These are phyloP conservation scores for Phialocephala subalpina DNA, from an alignment of 2,329 filamentous ascomycete species.

Conservation along the genomic window DNA sequence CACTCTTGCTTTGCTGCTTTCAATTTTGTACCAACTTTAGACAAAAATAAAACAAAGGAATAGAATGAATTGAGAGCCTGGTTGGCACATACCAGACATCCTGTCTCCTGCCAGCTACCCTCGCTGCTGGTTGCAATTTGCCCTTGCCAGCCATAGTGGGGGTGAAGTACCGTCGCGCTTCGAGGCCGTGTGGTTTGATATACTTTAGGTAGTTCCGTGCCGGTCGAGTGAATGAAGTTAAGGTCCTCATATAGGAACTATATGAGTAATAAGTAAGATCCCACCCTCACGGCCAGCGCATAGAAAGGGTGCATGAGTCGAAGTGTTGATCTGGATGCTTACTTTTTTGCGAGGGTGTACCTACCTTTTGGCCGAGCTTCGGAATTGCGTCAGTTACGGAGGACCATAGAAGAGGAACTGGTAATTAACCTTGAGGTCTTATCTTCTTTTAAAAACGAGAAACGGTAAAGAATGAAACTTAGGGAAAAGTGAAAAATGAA, in stretches of 20 bases:
- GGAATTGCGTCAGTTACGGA: slow-evolving; percentile 18
- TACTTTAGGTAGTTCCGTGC: slow-evolving; percentile 8
- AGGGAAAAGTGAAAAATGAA: background rate
- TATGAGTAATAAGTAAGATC: slow-evolving; percentile 1
- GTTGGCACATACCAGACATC: slow-evolving; percentile 61
- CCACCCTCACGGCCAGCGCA: background rate
- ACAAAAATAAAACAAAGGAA: background rate
- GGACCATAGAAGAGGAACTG: background rate
- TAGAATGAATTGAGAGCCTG: background rate
- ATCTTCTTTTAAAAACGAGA: background rate
- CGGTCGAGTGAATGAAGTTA: slow-evolving; percentile 13
- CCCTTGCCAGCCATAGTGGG: slow-evolving; percentile 40
- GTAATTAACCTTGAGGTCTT: background rate
- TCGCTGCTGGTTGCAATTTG: slow-evolving; percentile 57
- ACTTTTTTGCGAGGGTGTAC: slow-evolving; percentile 1
- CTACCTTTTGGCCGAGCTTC: slow-evolving; percentile 1
- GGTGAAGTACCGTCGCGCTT: slow-evolving; percentile 31
- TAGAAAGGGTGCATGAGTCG: slow-evolving; percentile 12
- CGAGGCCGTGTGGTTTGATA: slow-evolving; percentile 3
- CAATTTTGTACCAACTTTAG: background rate
- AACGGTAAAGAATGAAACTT: background rate
- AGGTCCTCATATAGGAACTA: slow-evolving; percentile 11
- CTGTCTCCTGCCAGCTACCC: slow-evolving; percentile 61
- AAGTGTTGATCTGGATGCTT: slow-evolving; percentile 7
- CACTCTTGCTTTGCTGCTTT: background rate